Evolutionary conservation across 129 eudicot species (phyloP).

Genomic region (Ambrosia trifida): DNA sequence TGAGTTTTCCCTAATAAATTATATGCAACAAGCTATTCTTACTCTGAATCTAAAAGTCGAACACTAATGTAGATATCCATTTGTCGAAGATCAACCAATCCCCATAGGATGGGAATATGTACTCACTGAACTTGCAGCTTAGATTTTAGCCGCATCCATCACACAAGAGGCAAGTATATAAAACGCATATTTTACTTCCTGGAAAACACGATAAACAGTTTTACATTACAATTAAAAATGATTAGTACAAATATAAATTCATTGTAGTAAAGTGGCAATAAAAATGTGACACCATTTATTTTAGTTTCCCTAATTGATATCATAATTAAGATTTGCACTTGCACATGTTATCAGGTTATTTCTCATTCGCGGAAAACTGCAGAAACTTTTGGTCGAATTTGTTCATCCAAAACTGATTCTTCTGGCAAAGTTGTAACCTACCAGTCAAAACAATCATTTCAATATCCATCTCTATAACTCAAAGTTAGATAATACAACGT

Average conservation of each 20-base stretch:
- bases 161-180: constrained; percentile 47
- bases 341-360: constrained; percentile 45
- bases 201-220: too few relatives aligned
- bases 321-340: not conserved
- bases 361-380: constrained; percentile 60
- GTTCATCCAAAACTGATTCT: constrained; percentile 74
- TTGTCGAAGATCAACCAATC: constrained; percentile 77
- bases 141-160: constrained; percentile 70
- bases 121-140: constrained; percentile 67
- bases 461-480: not conserved
- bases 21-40: constrained; percentile 7
- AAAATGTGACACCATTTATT: not conserved
- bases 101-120: constrained; percentile 82
- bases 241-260: too few relatives aligned
- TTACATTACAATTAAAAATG: too few relatives aligned
- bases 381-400: constrained; percentile 61
- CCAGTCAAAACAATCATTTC: constrained; percentile 5
- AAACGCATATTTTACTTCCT: not conserved
- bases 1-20: not conserved
- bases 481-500: constrained; percentile 7
- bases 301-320: not conserved
- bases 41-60: not conserved
- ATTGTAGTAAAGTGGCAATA: not conserved
- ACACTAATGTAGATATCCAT: constrained; percentile 63
- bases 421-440: constrained; percentile 40